Percentiles rank a stretch among this genome's conserved stretches.
Conservation (phyloP, 176 grass and related monocot species). For the Pontederia crassipes region DNA sequence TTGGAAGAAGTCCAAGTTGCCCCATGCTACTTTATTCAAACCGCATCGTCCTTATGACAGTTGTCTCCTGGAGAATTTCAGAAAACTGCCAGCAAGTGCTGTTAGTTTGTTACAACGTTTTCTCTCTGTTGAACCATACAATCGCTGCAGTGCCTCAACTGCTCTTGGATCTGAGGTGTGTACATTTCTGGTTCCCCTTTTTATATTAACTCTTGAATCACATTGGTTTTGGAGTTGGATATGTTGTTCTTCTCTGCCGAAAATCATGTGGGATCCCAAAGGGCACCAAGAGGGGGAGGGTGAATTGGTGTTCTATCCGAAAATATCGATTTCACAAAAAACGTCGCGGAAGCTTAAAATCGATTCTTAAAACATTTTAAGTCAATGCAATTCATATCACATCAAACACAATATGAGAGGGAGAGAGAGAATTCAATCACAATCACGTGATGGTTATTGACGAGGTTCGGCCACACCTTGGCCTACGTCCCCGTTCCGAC, state of each 20-base stretch:
- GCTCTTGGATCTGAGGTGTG: slow-evolving; percentile 68
- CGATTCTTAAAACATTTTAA: no score
- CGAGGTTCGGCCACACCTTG: no score
- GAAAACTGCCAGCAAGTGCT: slow-evolving; percentile 47
- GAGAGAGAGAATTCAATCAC: no score
- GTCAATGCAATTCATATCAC: no score
- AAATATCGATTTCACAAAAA: no score
- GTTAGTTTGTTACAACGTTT: slow-evolving; percentile 64
- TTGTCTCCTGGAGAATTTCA: slow-evolving; percentile 48
- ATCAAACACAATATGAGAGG: no score
- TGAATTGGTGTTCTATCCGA: no score
- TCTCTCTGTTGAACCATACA: slow-evolving; percentile 80
- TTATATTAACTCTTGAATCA: not conserved
- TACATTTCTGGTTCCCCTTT: not conserved
- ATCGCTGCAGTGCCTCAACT: slow-evolving; percentile 54
- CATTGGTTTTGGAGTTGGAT: not conserved
- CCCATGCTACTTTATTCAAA: slow-evolving; percentile 87
- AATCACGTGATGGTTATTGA: no score
- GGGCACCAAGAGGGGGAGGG: no score
- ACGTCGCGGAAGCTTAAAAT: no score
- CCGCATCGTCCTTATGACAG: slow-evolving; percentile 66
- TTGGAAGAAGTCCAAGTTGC: slow-evolving; percentile 89
- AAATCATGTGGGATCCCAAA: no score
- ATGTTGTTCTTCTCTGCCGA: not conserved
- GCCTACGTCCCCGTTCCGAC: no score